Conservation (phyloP, 1,284 basidiomycete species). For the Boletellus deceptivus region DNA sequence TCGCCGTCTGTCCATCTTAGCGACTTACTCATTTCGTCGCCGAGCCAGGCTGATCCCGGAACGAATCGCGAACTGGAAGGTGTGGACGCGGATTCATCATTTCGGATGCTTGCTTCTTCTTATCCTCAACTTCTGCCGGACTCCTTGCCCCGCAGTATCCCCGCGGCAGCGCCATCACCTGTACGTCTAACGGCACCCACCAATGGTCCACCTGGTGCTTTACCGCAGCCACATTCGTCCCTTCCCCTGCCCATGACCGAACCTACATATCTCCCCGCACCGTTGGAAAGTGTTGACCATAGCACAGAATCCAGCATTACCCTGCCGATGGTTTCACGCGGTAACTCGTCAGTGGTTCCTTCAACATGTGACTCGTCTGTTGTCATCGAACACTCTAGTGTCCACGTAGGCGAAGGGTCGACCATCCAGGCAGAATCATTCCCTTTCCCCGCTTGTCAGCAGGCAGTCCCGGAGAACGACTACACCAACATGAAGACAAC, state of each 20-base stretch:
- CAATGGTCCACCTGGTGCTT: slow-evolving; percentile 12
- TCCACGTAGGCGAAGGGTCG: slow-evolving; percentile 29
- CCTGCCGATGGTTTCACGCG: slow-evolving; percentile 28
- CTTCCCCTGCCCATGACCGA: slow-evolving; percentile 11
- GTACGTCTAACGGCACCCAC: slow-evolving; percentile 18
- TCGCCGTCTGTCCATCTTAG: too few relatives aligned
- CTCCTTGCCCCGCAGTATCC: too few relatives aligned
- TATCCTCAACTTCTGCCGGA: too few relatives aligned
- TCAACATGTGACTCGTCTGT: slow-evolving; percentile 29
- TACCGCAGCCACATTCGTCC: slow-evolving; percentile 9
- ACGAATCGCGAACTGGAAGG: too few relatives aligned
- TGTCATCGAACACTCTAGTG: slow-evolving; percentile 25
- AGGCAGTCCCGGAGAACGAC: slow-evolving; percentile 3
- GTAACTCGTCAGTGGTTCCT: slow-evolving; percentile 25
- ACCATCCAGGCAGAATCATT: slow-evolving; percentile 12
- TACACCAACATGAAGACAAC: neutral
- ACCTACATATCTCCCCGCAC: slow-evolving; percentile 14
- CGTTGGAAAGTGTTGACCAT: slow-evolving; percentile 6
- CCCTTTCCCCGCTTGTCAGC: slow-evolving; percentile 3
- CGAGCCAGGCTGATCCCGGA: too few relatives aligned
- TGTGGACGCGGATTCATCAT: too few relatives aligned
- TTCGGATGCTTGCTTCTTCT: too few relatives aligned
- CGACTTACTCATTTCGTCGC: too few relatives aligned
- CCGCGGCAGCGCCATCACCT: slow-evolving; percentile 10
- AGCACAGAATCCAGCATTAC: slow-evolving; percentile 29